These are phyloP conservation scores for Aspergillus cejpii DNA, from an alignment of 2,329 filamentous ascomycete genomes.

Conservation along the genomic window DNA sequence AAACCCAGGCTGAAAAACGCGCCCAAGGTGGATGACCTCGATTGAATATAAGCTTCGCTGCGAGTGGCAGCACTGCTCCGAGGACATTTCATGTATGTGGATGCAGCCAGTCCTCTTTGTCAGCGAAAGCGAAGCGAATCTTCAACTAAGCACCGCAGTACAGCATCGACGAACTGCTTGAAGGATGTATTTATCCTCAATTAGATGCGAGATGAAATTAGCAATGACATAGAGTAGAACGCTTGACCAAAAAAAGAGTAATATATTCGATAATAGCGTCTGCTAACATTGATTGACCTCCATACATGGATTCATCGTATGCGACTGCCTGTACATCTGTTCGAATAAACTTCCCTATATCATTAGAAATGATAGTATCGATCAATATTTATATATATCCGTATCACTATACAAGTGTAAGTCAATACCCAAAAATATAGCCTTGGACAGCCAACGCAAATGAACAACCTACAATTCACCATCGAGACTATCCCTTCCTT, in stretches of 20 bases:
- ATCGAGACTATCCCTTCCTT: conserved; percentile 45
- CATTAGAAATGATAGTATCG: too few species aligned
- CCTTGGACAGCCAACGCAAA: background rate
- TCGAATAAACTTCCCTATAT: too few species aligned
- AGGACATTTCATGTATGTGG: conserved; percentile 49
- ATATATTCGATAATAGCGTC: conserved; percentile 22
- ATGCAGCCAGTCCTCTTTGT: conserved; percentile 49
- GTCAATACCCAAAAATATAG: background rate
- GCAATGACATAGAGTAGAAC: too few species aligned
- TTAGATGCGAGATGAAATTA: too few species aligned
- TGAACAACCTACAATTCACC: conserved; percentile 37
- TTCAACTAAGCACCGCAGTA: too few species aligned
- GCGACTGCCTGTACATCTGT: too few species aligned
- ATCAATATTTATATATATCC: conserved; percentile 8
- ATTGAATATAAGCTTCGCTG: conserved; percentile 40
- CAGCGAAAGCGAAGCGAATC: too few species aligned
- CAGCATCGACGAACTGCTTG: too few species aligned
- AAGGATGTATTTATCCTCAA: too few species aligned
- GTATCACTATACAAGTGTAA: conserved; percentile 7
- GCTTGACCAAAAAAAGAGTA: too few species aligned
- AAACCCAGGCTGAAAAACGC: conserved; percentile 38
- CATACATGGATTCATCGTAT: too few species aligned
- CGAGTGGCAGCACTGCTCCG: conserved; percentile 54
- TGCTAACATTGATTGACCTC: too few species aligned
- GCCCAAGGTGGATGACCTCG: conserved; percentile 38